Percentiles rank a stretch among this genome's conserved stretches.
Conservation (phyloP, 768 basidiomycete species). For the Leccinum broughii region DNA sequence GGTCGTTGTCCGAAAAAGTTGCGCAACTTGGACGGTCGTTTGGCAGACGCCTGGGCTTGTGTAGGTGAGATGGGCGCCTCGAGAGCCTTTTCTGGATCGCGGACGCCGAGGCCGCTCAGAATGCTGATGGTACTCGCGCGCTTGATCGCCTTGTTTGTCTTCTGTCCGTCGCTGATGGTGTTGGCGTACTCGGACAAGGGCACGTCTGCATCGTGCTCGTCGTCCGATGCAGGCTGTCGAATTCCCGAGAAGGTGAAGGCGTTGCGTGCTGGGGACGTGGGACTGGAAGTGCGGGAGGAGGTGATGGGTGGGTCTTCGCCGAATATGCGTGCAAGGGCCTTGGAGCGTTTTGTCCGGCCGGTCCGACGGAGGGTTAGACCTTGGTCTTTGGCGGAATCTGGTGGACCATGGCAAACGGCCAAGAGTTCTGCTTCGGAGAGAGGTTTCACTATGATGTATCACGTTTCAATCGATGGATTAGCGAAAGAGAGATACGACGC, state of each 20-base stretch:
- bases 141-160: slow-evolving; percentile 44
- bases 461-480: background rate
- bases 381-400: slow-evolving; percentile 75
- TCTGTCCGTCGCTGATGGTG: slow-evolving; percentile 29
- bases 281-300: slow-evolving; percentile 32
- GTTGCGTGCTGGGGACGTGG: slow-evolving; percentile 34
- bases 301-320: slow-evolving; percentile 42
- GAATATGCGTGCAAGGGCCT: slow-evolving; percentile 47
- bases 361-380: slow-evolving; percentile 73
- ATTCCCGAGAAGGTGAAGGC: slow-evolving; percentile 11
- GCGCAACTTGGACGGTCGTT: slow-evolving; percentile 71
- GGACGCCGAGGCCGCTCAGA: slow-evolving; percentile 89
- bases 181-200: slow-evolving; percentile 34
- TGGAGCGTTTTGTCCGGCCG: slow-evolving; percentile 40
- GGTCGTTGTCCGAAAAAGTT: slow-evolving; percentile 99
- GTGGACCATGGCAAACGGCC: slow-evolving; percentile 78
- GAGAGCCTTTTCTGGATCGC: slow-evolving; percentile 68
- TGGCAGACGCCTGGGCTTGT: slow-evolving; percentile 26
- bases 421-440: slow-evolving; percentile 81
- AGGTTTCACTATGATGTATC: slow-evolving; percentile 53
- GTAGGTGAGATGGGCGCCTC: slow-evolving; percentile 58
- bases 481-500: slow-evolving; percentile 16
- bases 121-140: slow-evolving; percentile 95
- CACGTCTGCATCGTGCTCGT: slow-evolving; percentile 40
- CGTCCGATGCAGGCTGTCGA: slow-evolving; percentile 26